Percentiles rank a stretch among this genome's conserved stretches.
Evolutionary conservation across 163 green algal species (phyloP).

Genomic region (Scenedesmus sp.): DNA sequence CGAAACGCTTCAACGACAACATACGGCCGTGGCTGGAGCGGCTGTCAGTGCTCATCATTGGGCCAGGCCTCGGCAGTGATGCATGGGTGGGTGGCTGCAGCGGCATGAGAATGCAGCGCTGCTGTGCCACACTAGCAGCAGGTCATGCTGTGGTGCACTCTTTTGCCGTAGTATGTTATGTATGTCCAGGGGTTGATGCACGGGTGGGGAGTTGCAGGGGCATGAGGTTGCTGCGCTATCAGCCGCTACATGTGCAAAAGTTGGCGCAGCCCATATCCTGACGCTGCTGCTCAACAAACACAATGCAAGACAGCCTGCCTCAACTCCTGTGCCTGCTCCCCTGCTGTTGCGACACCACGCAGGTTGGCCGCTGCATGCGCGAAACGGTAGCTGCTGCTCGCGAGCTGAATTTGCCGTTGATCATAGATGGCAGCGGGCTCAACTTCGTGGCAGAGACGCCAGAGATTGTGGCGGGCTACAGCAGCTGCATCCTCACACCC

Average conservation of each 20-base stretch:
- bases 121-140: background rate
- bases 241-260: background rate
- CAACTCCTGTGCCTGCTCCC: background rate
- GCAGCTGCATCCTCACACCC: conserved; percentile 85
- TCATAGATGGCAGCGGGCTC: conserved; percentile 67
- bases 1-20: background rate
- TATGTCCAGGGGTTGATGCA: background rate
- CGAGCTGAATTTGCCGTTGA: conserved; percentile 47
- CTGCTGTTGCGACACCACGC: background rate
- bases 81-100: background rate
- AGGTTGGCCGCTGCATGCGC: conserved; percentile 19
- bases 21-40: conserved; percentile 69
- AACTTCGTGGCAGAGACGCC: conserved; percentile 53
- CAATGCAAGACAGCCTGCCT: background rate
- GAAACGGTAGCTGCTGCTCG: background rate
- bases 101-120: background rate
- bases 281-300: background rate
- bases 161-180: background rate
- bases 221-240: background rate
- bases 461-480: conserved; percentile 65
- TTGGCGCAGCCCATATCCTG: too few species aligned
- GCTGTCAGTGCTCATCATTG: conserved; percentile 86
- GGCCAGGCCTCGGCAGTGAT: conserved; percentile 90
- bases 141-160: background rate
- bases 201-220: too few species aligned